These are phyloP conservation scores for Rhodotorula sp. DNA, from an alignment of 1,284 basidiomycete species.

Conservation along the genomic window DNA sequence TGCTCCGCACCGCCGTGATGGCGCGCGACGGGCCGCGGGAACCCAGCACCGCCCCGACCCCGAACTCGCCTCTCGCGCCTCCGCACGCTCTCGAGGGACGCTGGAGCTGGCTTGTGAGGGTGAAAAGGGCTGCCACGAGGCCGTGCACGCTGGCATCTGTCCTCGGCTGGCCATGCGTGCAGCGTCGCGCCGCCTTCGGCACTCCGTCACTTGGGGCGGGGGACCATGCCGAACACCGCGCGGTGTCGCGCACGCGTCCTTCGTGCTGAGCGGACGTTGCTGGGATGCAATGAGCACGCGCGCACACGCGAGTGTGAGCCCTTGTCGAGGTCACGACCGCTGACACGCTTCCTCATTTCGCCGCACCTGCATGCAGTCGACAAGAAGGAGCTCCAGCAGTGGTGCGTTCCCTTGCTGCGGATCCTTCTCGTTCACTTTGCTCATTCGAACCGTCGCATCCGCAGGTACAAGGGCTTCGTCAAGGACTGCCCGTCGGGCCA, in stretches of 20 bases:
- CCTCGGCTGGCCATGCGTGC: no score
- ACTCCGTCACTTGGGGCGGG: no score
- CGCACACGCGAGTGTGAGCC: not conserved
- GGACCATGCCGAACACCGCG: no score
- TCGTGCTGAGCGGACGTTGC: no score
- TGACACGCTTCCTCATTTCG: not conserved
- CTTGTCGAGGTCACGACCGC: not conserved
- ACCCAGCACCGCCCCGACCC: not conserved
- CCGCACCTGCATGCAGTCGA: slow-evolving; percentile 68
- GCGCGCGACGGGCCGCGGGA: not conserved
- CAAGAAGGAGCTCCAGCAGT: slow-evolving; percentile 99
- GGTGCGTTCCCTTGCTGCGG: slow-evolving; percentile 57
- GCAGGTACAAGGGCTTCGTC: slow-evolving; percentile 97
- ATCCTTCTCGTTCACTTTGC: not conserved
- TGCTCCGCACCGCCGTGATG: not conserved
- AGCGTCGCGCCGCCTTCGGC: no score
- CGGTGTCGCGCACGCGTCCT: no score
- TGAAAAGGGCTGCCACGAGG: no score
- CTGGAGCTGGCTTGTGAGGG: not conserved
- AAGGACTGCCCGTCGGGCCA: slow-evolving; percentile 98
- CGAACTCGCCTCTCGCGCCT: no score
- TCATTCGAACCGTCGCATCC: no score
- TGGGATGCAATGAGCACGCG: not conserved
- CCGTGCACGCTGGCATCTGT: no score
- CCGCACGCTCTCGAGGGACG: not conserved